These are phyloP conservation scores for Aspergillus sclerotiicarbonarius DNA, from an alignment of 495 filamentous ascomycete genomes.

Conservation along the genomic window DNA sequence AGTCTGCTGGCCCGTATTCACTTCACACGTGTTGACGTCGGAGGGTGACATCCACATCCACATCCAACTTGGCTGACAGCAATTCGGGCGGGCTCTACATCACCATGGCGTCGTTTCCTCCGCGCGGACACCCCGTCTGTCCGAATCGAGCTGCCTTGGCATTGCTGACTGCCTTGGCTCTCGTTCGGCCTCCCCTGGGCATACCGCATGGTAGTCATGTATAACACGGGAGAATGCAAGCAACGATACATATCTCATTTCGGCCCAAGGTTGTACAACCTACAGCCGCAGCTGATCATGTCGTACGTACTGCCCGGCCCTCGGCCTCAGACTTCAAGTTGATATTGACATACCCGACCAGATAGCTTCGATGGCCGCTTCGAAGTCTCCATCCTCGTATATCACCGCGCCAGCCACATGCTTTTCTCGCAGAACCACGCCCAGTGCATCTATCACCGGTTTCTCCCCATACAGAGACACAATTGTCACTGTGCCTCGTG, in stretches of 20 bases:
- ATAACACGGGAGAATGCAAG: background rate
- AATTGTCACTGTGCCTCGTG: constrained; percentile 24
- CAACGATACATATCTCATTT: background rate
- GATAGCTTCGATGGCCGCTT: constrained; percentile 55
- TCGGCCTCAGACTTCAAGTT: background rate
- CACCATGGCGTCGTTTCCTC: background rate
- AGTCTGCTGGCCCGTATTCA: background rate
- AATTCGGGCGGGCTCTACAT: background rate
- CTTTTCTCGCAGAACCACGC: constrained; percentile 26
- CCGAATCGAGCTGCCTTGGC: background rate
- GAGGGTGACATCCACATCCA: background rate
- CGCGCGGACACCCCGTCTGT: background rate
- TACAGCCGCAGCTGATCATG: constrained; percentile 5
- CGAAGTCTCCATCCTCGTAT: constrained; percentile 53
- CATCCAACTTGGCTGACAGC: background rate
- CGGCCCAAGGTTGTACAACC: background rate
- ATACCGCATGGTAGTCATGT: background rate
- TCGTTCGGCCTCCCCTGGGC: background rate
- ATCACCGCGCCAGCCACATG: constrained; percentile 25
- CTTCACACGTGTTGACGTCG: constrained; percentile 5
- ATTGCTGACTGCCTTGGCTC: constrained; percentile 1
- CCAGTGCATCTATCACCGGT: constrained; percentile 23
- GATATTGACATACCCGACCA: constrained; percentile 36
- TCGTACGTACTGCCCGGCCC: background rate
- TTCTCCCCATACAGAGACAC: constrained; percentile 29